Percentiles rank a stretch among this genome's conserved stretches.
Conservation (phyloP, 345 rosid species). For the Noccaea caerulescens region DNA sequence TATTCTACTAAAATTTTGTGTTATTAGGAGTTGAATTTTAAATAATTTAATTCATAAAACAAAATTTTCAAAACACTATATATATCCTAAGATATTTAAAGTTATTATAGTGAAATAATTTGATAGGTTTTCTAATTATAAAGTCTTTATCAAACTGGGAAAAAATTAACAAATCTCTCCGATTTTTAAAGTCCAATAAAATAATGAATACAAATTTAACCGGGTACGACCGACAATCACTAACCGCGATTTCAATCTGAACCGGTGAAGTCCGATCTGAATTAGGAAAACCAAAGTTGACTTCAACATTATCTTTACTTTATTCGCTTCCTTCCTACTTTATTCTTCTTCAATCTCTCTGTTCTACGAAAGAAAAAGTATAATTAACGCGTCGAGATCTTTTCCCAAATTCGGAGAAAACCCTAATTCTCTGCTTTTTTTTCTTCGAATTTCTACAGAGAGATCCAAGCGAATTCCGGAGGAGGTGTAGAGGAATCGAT, state of each 20-base stretch:
- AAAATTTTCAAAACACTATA: no score
- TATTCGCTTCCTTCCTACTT: background rate
- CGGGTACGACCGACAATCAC: slow-evolving; percentile 21
- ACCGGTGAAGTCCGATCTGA: slow-evolving; percentile 26
- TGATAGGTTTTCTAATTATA: no score
- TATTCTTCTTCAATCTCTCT: slow-evolving; percentile 14
- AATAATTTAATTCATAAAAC: no score
- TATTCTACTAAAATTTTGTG: no score
- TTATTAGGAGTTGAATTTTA: no score
- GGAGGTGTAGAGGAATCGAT: slow-evolving; percentile 1
- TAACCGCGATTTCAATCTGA: background rate
- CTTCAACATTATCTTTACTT: slow-evolving; percentile 14
- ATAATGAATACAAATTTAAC: background rate
- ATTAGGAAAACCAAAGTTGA: slow-evolving; percentile 27
- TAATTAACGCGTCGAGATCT: slow-evolving; percentile 30
- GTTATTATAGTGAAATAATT: no score
- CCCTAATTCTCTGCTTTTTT: slow-evolving; percentile 29
- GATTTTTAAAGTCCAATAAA: no score
- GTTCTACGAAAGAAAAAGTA: slow-evolving; percentile 19
- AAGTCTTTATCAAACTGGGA: no score
- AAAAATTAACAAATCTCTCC: no score
- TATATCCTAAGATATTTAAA: no score
- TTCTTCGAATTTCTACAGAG: background rate
- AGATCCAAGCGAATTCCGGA: slow-evolving; percentile 17
- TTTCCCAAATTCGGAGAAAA: slow-evolving; percentile 30